phyloP scores from a whole-genome alignment of 2,329 filamentous ascomycete species.

The Cryoendolithus antarcticus region DNA sequence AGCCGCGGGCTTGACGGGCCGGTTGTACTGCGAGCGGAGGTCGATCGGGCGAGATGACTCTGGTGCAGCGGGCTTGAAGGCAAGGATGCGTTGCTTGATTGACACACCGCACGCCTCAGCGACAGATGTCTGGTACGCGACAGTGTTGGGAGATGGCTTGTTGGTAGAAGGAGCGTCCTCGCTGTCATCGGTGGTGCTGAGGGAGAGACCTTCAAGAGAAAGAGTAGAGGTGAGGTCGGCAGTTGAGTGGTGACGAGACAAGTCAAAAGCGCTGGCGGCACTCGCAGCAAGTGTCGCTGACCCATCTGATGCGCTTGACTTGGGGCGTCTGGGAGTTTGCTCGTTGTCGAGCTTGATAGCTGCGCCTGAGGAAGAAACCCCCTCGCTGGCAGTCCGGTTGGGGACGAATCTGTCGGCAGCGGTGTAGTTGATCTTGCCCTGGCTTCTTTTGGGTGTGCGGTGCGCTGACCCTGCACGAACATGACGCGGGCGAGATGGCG shows the following conservation, averaged over 20 bases:
- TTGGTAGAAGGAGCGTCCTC: slow-evolving; percentile 48
- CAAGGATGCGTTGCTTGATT: slow-evolving; percentile 86
- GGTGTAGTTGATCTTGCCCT: slow-evolving; percentile 51
- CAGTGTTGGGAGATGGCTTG: slow-evolving; percentile 72
- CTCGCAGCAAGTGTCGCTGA: slow-evolving; percentile 61
- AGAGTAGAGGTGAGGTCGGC: slow-evolving; percentile 43
- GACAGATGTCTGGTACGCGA: slow-evolving; percentile 84
- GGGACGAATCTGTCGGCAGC: slow-evolving; percentile 86
- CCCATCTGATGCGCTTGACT: slow-evolving; percentile 56
- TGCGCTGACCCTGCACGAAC: slow-evolving; percentile 26
- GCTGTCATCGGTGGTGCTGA: slow-evolving; percentile 59
- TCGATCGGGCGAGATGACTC: slow-evolving; percentile 98
- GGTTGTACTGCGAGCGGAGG: slow-evolving; percentile 93
- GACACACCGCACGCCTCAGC: slow-evolving; percentile 86
- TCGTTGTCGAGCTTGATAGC: slow-evolving; percentile 76
- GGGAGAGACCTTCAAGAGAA: slow-evolving; percentile 67
- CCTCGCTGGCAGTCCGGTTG: slow-evolving; percentile 81
- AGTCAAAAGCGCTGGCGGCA: slow-evolving; percentile 54
- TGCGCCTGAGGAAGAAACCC: slow-evolving; percentile 54
- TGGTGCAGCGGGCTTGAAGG: slow-evolving; percentile 96
- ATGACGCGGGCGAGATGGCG: slow-evolving; percentile 30
- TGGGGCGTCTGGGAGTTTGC: slow-evolving; percentile 49
- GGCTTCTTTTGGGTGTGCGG: slow-evolving; percentile 36
- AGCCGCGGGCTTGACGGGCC: slow-evolving; percentile 69
- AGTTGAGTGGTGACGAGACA: slow-evolving; percentile 55